These are phyloP conservation scores for Clitoria ternatea DNA, from an alignment of 306 rosid species.

Conservation along the genomic window DNA sequence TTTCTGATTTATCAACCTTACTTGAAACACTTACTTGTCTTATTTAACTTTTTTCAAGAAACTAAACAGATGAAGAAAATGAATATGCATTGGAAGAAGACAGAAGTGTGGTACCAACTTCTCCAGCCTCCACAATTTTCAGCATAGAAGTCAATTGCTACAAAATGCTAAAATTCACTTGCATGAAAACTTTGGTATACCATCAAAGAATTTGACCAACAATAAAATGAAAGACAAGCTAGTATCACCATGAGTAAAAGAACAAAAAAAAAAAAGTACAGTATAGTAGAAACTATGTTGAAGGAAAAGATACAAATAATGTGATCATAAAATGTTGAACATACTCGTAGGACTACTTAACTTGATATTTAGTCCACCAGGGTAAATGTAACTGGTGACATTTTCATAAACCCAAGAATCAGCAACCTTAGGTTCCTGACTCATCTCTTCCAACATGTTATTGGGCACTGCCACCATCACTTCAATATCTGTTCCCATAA, in stretches of 20 bases:
- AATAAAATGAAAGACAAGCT: not conserved
- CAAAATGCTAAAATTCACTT: not conserved
- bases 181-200: not conserved
- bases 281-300: not conserved
- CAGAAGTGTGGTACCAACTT: not conserved
- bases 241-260: not conserved
- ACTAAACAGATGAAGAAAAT: not conserved
- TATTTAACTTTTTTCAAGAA: slow-evolving; percentile 2
- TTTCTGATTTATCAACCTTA: not conserved
- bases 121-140: not conserved
- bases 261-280: not conserved
- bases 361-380: slow-evolving; percentile 91
- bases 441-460: slow-evolving; percentile 57
- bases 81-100: not conserved
- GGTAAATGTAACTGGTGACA: slow-evolving; percentile 63
- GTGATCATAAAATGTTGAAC: not conserved
- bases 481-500: slow-evolving; percentile 69
- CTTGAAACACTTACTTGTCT: not conserved
- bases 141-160: not conserved
- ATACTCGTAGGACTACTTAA: slow-evolving; percentile 35
- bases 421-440: slow-evolving; percentile 58
- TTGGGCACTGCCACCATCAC: slow-evolving; percentile 89
- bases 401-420: slow-evolving; percentile 85
- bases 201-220: slow-evolving; percentile 21
- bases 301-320: not conserved